phyloP scores from a whole-genome alignment of 306 rosid species.

The Prosopis cineraria region DNA sequence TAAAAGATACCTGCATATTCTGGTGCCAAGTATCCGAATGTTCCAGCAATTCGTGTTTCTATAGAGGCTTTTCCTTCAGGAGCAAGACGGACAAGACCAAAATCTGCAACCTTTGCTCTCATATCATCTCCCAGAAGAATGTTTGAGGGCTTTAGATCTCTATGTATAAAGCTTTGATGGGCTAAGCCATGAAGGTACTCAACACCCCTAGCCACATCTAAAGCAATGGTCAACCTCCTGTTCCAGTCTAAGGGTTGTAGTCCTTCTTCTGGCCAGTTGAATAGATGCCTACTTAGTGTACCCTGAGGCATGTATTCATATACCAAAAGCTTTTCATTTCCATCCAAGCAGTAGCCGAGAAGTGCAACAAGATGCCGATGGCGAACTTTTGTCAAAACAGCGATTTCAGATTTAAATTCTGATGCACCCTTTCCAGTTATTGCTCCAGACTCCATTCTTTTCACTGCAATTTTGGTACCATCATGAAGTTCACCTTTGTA shows the following conservation, averaged over 20 bases:
- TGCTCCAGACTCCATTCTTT: slow-evolving; percentile 85
- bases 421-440: slow-evolving; percentile 73
- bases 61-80: slow-evolving; percentile 93
- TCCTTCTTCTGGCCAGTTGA: slow-evolving; percentile 89
- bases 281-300: slow-evolving; percentile 76
- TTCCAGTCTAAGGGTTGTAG: slow-evolving; percentile 76
- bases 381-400: slow-evolving; percentile 88
- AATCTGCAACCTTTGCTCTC: slow-evolving; percentile 95
- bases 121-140: slow-evolving; percentile 95
- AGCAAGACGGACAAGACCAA: slow-evolving; percentile 90
- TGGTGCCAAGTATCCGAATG: slow-evolving; percentile 93
- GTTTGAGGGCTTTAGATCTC: slow-evolving; percentile 92
- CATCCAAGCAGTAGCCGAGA: slow-evolving; percentile 92
- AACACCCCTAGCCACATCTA: slow-evolving; percentile 91
- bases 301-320: slow-evolving; percentile 97
- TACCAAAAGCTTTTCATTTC: slow-evolving; percentile 86
- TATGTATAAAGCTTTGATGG: slow-evolving; percentile 90
- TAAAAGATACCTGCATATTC: slow-evolving; percentile 80
- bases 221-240: slow-evolving; percentile 70
- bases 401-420: slow-evolving; percentile 86
- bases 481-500: slow-evolving; percentile 89
- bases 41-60: slow-evolving; percentile 90
- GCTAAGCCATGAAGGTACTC: slow-evolving; percentile 95
- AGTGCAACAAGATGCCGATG: slow-evolving; percentile 91
- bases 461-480: slow-evolving; percentile 85